Base-by-base conservation (phyloP, 257 asterid species). In the Salvia splendens region DNA sequence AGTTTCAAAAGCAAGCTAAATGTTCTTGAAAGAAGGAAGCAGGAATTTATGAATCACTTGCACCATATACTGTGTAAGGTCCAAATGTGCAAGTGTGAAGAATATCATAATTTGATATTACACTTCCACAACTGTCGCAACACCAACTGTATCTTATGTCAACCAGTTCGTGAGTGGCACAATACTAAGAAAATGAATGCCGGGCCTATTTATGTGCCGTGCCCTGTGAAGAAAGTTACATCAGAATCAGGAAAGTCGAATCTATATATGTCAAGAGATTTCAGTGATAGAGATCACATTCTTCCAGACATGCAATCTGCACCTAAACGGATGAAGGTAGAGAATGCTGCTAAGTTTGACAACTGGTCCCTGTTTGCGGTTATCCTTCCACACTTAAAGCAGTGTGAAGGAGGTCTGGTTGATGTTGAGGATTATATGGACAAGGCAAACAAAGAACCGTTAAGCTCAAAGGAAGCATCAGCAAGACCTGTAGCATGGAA, bases 101-200 rank as follows among this genome's bases (percentile, higher is more conserved):
- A 33, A 45, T 64, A 58, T 71, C 57, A 20, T 8, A 2, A 9
- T 24, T 71, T 76, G 65, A 68, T 79, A 64, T 48, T 78, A 49
- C 89, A 85, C 76, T 85, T 75, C 30, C 77, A 83, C 35, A 62
- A 52, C 65, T 85, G 87, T 67, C 61, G 17, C 40, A 28, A 49
- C 71, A 35, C 61, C 64, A n/a, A 12, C 49, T 79, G 87, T 61
- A 41, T 50, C 53, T 28, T 79, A 53, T 83, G 89, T 55, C 64
- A 56, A 73, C 83, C 86, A 48, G 66, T 74, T 56, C 80, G 33
- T 14, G 51, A 6, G 70, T 32, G 30, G 35, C 6, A 20, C 60
- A 4, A 14, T 46, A 10, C 42, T 35, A 69, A 69, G 73, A 47
- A 58, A 14, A 47, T 46, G 35, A 58, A 30, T 48, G 58, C 67